Evolutionary conservation across 2,329 filamentous ascomycete species (phyloP).

Genomic region (Blumeriella jaapii): DNA sequence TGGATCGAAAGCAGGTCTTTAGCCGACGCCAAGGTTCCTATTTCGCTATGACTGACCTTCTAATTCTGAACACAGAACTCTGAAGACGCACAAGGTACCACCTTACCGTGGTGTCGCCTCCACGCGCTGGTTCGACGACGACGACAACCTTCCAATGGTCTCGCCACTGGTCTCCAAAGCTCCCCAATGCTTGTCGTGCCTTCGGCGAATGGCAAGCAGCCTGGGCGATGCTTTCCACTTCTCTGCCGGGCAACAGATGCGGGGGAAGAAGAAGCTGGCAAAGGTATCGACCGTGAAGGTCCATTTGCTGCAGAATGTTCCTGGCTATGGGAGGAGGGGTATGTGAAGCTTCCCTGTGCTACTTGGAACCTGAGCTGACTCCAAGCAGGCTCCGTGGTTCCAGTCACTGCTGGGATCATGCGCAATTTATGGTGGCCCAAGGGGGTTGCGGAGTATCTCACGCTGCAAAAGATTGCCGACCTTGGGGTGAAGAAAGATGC

Average conservation of each 20-base stretch:
- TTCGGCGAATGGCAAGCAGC: constrained; percentile 20
- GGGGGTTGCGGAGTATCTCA: constrained; percentile 40
- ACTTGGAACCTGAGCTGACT: constrained; percentile 4
- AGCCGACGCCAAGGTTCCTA: too few relatives aligned
- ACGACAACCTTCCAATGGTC: constrained; percentile 20
- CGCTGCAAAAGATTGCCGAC: constrained; percentile 32
- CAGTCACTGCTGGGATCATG: constrained; percentile 40
- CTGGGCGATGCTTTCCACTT: constrained; percentile 14
- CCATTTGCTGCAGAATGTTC: constrained; percentile 39
- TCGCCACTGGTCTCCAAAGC: constrained; percentile 19
- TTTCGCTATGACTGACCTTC: too few relatives aligned
- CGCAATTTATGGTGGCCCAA: constrained; percentile 42
- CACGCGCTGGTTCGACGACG: constrained; percentile 2
- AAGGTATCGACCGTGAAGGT: constrained; percentile 35
- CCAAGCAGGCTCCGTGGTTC: constrained; percentile 37
- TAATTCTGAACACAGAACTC: too few relatives aligned
- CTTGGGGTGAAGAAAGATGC: constrained; percentile 33
- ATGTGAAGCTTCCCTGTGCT: constrained; percentile 1
- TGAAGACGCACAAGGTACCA: background rate
- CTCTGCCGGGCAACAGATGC: constrained; percentile 27
- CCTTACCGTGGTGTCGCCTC: too few relatives aligned
- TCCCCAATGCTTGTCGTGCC: constrained; percentile 23
- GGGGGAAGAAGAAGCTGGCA: constrained; percentile 34
- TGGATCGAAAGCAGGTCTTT: too few relatives aligned
- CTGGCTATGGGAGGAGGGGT: constrained; percentile 39